Conservation (phyloP, 164 flowering plant species). For the Kingdonia uniflora region DNA sequence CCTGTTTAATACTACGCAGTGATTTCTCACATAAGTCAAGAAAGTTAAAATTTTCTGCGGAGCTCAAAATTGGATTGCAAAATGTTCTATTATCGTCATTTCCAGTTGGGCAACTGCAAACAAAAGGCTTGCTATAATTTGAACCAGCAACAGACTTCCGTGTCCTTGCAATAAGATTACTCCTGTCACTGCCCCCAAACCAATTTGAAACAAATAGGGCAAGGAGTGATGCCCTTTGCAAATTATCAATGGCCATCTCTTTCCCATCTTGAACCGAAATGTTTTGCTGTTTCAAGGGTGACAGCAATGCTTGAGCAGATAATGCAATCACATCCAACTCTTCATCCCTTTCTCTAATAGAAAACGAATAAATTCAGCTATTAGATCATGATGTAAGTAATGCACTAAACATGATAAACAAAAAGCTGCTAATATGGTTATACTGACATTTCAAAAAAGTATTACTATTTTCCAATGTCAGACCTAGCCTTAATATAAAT, state of each 20-base stretch:
- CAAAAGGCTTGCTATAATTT: conserved; percentile 72
- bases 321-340: conserved; percentile 57
- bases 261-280: conserved; percentile 19
- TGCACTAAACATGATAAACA: background rate
- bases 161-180: conserved; percentile 34
- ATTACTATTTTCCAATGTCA: too few species aligned
- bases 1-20: conserved; percentile 48
- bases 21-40: conserved; percentile 70
- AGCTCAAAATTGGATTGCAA: conserved; percentile 13
- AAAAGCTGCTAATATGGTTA: background rate
- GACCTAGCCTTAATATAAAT: too few species aligned
- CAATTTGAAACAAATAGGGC: conserved; percentile 91
- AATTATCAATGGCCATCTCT: conserved; percentile 23
- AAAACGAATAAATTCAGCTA: conserved; percentile 2
- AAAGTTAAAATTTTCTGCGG: conserved; percentile 37
- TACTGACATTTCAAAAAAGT: background rate
- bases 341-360: conserved; percentile 61
- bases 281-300: conserved; percentile 33
- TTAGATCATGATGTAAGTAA: background rate
- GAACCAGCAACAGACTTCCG: conserved; percentile 68
- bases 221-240: conserved; percentile 74
- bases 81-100: conserved; percentile 16
- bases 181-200: conserved; percentile 89
- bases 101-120: conserved; percentile 83
- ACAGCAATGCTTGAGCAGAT: conserved; percentile 61